Base-by-base conservation (phyloP, 257 asterid genomes). In the Eustoma russellianum region DNA sequence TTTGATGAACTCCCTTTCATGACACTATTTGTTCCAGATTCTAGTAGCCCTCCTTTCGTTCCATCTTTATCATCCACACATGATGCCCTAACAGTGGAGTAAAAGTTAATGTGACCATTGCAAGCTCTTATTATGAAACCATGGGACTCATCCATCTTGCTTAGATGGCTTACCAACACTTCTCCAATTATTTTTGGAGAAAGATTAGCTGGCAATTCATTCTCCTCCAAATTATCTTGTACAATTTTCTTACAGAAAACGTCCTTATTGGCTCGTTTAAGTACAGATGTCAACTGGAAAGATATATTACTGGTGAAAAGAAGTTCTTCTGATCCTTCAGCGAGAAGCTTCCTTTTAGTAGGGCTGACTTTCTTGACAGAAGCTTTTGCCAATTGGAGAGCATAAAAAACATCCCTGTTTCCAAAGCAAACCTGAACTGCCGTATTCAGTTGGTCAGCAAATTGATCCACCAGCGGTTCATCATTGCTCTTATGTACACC, bases 81-180 rank as follows among this genome's bases (percentile, higher is more conserved):
- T 44, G 46, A 70, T 62, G 62, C 74, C 50, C 68, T 57, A 15
- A 43, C 48, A 34, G 79, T 33, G 59, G 86, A 72, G 49, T 83
- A 88, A 66, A 85, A 83, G 76, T 92, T 92, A 63, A 92, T 79
- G 75, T 88, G 93, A 46, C 99, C 99, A 46, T 85, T 83, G 75
- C 93, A 85, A 69, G 95, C 91, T 76, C 81, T 79, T 64, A 78
- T 73, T 51, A 76, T 67, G 53, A 88, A 78, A 62, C 77, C 83
- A 75, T 48, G 46, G 30, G 91, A 73, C 61, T 74, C 84, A 53
- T 53, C 50, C 61, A 53, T 69, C 61, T 62, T 72, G 30, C 70
- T 75, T 58, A 70, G 65, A 53, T 66, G 73, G 60, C 65, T 63
- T 30, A 66, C 85, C 67, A 92, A 64, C 47, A 59, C 68, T 59